Base-by-base conservation (phyloP, 106 monocot genomes). In the Acorus calamus region DNA sequence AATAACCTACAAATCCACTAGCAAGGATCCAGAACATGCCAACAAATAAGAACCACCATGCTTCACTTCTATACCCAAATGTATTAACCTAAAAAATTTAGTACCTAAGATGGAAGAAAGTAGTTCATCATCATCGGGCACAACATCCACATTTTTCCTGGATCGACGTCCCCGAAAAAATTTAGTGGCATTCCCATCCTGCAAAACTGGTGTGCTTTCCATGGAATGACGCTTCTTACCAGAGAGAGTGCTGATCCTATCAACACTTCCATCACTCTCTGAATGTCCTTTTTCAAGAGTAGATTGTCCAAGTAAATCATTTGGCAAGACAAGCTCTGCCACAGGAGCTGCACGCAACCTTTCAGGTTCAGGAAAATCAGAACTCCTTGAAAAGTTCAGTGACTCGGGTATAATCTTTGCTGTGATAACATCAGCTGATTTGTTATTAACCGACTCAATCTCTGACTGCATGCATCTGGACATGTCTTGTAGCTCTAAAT, bases 51-150 rank as follows among this genome's bases (percentile, higher is more conserved):
- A 4, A 7, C 4, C 50, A 51, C 51, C 8, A 49, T 47, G 12
- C n/a, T 47, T 62, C 9, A 61, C n/a, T 50, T 8, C 53, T n/a
- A n/a, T 55, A n/a, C 52, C 46, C 28, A 52, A 56, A 13, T 42
- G 2, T 42, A 2, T 57, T 6, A 41, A 57, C 28, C 47, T 48
- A 8, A 14, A 53, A 46, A 45, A 11, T 65, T 44, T 14, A 60
- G 11, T 88, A 99, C 98, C 98, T 83, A 99, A 77, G 67, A 99
- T 92, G 55, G 98, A 92, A 10, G 86, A 80, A 68, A 99, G 59
- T 62, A 93, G 65, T 81, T 86, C 92, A 83, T 99, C 85, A 72
- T 99, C 92, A 75, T 81, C 60, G 63, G 78, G 77, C 62, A 92
- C 53, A 71, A 61, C 63, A n/a, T 83, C 73, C 13, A n/a, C 61